These are phyloP conservation scores for Hypsizygus ulmarius DNA, from an alignment of 1,284 basidiomycete genomes.

Conservation along the genomic window DNA sequence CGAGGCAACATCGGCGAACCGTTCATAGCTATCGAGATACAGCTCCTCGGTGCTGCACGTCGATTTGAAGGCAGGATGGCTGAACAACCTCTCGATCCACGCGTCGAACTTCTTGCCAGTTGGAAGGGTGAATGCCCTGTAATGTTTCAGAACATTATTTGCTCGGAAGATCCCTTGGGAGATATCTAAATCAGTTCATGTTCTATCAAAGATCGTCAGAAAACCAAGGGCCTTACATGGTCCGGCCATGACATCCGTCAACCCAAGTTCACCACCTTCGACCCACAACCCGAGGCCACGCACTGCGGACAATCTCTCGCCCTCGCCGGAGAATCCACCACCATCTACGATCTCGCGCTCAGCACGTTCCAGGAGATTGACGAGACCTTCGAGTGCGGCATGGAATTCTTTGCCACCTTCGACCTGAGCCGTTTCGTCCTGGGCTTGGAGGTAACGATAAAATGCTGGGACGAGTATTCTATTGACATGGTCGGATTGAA, in stretches of 20 bases:
- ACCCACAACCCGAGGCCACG: conserved; percentile 54
- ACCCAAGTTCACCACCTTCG: conserved; percentile 54
- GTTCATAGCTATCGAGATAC: conserved; percentile 76
- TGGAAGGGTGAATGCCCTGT: conserved; percentile 62
- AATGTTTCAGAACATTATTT: conserved; percentile 64
- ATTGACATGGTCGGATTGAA: conserved; percentile 69
- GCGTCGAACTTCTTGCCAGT: conserved; percentile 44
- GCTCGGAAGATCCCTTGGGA: conserved; percentile 63
- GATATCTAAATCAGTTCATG: conserved; percentile 3
- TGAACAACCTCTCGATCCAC: conserved; percentile 56
- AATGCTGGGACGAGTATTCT: conserved; percentile 70
- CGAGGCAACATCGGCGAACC: conserved; percentile 32
- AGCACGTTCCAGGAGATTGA: conserved; percentile 56
- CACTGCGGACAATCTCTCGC: conserved; percentile 31
- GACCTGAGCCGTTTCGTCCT: conserved; percentile 57
- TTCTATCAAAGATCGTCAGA: too few relatives aligned
- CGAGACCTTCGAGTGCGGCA: conserved; percentile 52
- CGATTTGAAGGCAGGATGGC: conserved; percentile 60
- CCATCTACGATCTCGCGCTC: conserved; percentile 44
- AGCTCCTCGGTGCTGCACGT: conserved; percentile 72
- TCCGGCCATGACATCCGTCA: conserved; percentile 68
- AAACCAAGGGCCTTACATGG: conserved; percentile 57
- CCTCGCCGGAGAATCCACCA: conserved; percentile 35
- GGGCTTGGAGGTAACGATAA: conserved; percentile 77
- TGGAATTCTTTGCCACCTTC: conserved; percentile 57